Conservation (phyloP, 2,329 filamentous ascomycete genomes). For the Fusarium acutatum region DNA sequence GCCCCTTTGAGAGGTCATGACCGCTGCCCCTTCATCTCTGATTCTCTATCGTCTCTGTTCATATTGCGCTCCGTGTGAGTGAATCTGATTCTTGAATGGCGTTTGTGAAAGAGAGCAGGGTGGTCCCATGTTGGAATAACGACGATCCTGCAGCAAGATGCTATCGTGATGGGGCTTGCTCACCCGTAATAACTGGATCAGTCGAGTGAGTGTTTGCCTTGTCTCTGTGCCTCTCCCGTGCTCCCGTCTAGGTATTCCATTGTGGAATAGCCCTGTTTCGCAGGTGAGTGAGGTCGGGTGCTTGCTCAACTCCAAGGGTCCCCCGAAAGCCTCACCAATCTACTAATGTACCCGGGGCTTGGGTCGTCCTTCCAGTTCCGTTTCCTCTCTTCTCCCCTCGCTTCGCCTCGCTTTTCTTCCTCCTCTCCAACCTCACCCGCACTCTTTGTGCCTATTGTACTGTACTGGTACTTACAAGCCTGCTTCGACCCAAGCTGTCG, state of each 20-base stretch:
- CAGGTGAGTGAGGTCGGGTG: background rate
- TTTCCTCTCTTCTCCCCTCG: background rate
- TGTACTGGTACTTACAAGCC: constrained; percentile 14
- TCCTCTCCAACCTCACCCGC: constrained; percentile 20
- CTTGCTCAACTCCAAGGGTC: constrained; percentile 20
- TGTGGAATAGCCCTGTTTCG: constrained; percentile 25
- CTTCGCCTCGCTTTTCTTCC: constrained; percentile 10
- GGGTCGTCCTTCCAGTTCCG: constrained; percentile 12
- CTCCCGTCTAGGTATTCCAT: background rate
- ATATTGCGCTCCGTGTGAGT: background rate
- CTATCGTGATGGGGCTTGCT: constrained; percentile 12
- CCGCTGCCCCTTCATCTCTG: constrained; percentile 32
- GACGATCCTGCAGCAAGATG: constrained; percentile 11
- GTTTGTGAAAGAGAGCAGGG: constrained; percentile 1
- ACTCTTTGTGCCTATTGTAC: constrained; percentile 22
- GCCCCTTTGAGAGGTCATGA: constrained; percentile 16
- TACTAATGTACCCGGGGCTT: background rate
- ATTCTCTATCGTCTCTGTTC: background rate
- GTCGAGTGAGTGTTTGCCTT: background rate
- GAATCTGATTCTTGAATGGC: background rate
- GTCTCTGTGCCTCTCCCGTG: background rate
- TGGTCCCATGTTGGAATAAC: constrained; percentile 10
- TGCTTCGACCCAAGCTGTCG: constrained; percentile 35
- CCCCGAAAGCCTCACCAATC: constrained; percentile 23
- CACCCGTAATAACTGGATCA: constrained; percentile 18